Evolutionary conservation across 345 rosid genomes (phyloP), one percentile per base, ranked within the genome.

Genomic region (Garcia nutans): DNA sequence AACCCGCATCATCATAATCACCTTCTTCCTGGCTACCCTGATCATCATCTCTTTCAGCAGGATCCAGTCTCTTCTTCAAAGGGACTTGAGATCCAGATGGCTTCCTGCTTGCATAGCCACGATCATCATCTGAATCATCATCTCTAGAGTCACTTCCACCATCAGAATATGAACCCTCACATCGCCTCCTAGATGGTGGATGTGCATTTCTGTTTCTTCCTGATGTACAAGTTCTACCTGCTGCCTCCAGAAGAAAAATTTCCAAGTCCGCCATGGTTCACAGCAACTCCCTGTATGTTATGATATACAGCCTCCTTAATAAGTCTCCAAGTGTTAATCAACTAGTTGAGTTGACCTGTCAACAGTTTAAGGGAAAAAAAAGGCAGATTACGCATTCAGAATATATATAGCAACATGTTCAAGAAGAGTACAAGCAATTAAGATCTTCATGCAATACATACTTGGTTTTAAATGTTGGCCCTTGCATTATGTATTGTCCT

Each of bases 41-140:
- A 67, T 87, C 92, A 57, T 87, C 97, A 50, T 93, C 97, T 79
- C 95, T 92, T 61, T 93, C 98, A 10, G 89, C 42, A 15, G 96
- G 83, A 5, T 93, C 99, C 31, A 89, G 68, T 78, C 99, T 88
- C 86, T 96, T 93, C 88, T 93, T 92, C 78, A 96, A 71, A 74
- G 98, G 99, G 11, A 96, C 97, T 84, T 96, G 94, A 77, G 99
- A 85, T 3, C 93, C 97, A 44, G 98, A 92, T 0, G 99, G 97
- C 73, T 93, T 96, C 65, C 96, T 88, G 83, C 85, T 85, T 0
- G 89, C 75, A 79, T 87, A 96, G 23, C 89, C 97, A 50, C 80
- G 90, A 45, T 79, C 92, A 78, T 85, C 92, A 65, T 93, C 98
- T 0, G 98, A 96, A 76, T 89, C 92, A 61, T 93, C 92, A 16